Evolutionary conservation across 768 basidiomycete genomes (phyloP), one percentile per base, ranked within the genome.

Genomic region (Mycena olivaceomarginata): DNA sequence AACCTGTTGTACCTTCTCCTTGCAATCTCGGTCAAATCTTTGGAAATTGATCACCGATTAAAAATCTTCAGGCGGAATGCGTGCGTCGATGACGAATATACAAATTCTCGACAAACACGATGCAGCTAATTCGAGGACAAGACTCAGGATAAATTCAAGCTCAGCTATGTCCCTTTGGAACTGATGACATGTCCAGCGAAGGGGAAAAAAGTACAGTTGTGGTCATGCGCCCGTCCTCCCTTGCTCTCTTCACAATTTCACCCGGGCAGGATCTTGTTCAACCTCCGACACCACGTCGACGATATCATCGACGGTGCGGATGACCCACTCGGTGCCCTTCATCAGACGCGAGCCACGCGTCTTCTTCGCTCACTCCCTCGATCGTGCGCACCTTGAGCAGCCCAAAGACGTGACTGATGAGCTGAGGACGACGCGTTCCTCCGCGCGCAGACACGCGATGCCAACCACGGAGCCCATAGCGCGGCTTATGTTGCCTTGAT

Each of bases 251-350:
- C 89, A 94, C 85, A 95, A 88, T 88, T 93, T 96, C 84, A 88
- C 90, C 84, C 90, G 92, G 79, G 85, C 85, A 81, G 85, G 84
- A 79, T 84, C 87, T 70, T 84, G 87, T 81, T 86, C 85, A 84
- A 89, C 86, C 10, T 57, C 56, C 82, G 88, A 90, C 80, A 96
- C 92, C 75, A 93, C 93, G 85, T 96, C 95, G 78, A 94, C 88
- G 85, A 97, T 91, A 81, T 93, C 89, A 87, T 98, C 97, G 69
- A 96, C 92, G 64, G 92, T 94, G 82, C 94, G 93, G 81, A 97
- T 88, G 67, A 97, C 93, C 97, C 97, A 98, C 86, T 95, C 94
- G 22, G 95, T 91, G 45, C 97, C 97, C 84, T 97, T 97, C 95
- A 82, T 97, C 96, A 76, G 91, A 94, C 31, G 94, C 89, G 53